Percentiles rank a stretch among this genome's conserved stretches.
Conservation (phyloP, 305 asterid genomes). For the Galium porrigens region DNA sequence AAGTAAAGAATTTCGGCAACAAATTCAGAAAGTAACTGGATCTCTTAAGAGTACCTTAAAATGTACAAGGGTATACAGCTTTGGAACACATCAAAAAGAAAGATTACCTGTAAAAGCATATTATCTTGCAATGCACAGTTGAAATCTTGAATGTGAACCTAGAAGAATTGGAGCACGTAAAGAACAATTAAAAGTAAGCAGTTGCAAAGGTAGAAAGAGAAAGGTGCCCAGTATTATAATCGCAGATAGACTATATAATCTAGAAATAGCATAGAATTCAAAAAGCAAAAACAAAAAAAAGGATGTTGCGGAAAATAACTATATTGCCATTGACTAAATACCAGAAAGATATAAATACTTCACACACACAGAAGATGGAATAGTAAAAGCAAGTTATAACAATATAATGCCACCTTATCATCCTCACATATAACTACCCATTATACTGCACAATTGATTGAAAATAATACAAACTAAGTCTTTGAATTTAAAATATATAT, state of each 20-base stretch:
- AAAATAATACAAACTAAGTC: neutral
- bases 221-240: neutral
- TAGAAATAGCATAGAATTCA: neutral
- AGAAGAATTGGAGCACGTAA: constrained; percentile 15
- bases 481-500: too few relatives aligned
- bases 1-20: neutral
- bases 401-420: neutral
- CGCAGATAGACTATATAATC: neutral
- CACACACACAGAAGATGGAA: neutral
- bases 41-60: neutral
- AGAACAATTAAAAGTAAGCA: constrained; percentile 15
- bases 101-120: constrained; percentile 78
- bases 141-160: constrained; percentile 89
- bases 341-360: neutral
- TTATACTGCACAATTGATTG: neutral
- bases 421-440: neutral
- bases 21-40: neutral
- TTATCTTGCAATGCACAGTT: constrained; percentile 93
- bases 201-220: neutral
- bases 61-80: neutral
- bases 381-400: neutral
- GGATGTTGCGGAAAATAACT: neutral
- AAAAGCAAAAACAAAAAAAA: neutral
- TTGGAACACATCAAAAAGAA: constrained; percentile 11
- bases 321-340: neutral